Percentiles rank a stretch among this genome's conserved stretches.
These are phyloP conservation scores for Calophaca sinica DNA, from an alignment of 306 rosid genomes.

Conservation along the genomic window DNA sequence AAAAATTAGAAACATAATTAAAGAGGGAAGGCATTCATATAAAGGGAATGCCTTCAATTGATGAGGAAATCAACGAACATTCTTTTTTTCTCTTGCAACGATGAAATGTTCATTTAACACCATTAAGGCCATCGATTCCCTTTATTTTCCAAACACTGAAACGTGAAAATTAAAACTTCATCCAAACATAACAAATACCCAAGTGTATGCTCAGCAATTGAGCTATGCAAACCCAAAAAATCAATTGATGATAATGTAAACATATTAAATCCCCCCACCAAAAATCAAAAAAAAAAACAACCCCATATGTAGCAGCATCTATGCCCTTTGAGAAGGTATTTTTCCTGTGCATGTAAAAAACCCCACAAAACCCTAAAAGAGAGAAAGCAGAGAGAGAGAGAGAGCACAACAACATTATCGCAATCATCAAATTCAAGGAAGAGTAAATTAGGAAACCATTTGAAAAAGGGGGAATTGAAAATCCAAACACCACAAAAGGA, in stretches of 20 bases:
- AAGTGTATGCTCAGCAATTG: too few species aligned
- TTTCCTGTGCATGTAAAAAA: background rate
- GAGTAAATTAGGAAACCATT: background rate
- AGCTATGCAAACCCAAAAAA: too few species aligned
- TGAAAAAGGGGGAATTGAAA: background rate
- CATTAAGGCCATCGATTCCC: too few species aligned
- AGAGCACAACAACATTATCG: background rate
- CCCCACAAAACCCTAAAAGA: background rate
- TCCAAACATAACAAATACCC: too few species aligned
- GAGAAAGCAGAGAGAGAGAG: background rate
- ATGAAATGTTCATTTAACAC: too few species aligned
- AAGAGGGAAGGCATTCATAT: background rate
- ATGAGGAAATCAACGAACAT: background rate
- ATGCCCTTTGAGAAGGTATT: background rate
- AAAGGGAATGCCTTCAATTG: background rate
- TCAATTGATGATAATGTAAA: too few species aligned
- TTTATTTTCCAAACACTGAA: too few species aligned
- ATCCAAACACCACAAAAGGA: background rate
- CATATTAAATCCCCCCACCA: background rate
- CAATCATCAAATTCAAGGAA: background rate
- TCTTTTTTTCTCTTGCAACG: too few species aligned
- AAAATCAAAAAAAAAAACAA: too few species aligned
- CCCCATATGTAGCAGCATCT: too few species aligned
- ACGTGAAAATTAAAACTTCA: too few species aligned
- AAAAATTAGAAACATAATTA: slow-evolving; percentile 40